Conservation (phyloP, 768 basidiomycete genomes). For the Mycena pura region DNA sequence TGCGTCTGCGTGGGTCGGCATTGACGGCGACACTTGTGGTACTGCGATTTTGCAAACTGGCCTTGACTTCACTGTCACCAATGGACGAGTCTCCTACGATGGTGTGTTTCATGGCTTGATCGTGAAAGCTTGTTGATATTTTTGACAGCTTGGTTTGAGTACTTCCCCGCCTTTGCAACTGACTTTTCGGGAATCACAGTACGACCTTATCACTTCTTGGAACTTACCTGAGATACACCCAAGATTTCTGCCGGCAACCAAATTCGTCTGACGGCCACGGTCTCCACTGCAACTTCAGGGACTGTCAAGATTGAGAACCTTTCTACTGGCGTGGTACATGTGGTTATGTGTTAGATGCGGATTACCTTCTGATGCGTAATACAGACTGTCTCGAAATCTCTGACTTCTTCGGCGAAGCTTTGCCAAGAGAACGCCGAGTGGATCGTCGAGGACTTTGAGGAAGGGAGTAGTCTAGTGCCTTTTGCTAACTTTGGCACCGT, state of each 20-base stretch:
- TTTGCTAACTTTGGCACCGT: slow-evolving; percentile 46
- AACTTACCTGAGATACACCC: background rate
- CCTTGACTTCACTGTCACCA: slow-evolving; percentile 38
- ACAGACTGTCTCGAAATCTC: slow-evolving; percentile 32
- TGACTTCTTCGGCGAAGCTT: slow-evolving; percentile 30
- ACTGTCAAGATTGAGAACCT: slow-evolving; percentile 16
- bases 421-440: slow-evolving; percentile 39
- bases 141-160: background rate
- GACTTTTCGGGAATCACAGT: background rate
- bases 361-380: background rate
- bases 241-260: slow-evolving; percentile 17
- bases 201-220: background rate
- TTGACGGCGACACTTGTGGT: slow-evolving; percentile 44
- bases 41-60: slow-evolving; percentile 45
- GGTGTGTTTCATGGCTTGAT: slow-evolving; percentile 27
- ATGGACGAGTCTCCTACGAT: slow-evolving; percentile 34
- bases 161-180: background rate
- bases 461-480: slow-evolving; percentile 34
- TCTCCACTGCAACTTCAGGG: slow-evolving; percentile 1
- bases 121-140: background rate
- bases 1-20: slow-evolving; percentile 45
- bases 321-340: slow-evolving; percentile 10
- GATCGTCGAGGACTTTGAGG: slow-evolving; percentile 45
- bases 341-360: background rate
- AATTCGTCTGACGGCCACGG: slow-evolving; percentile 16